These are phyloP conservation scores for Rhipidocladum racemiflorum DNA, from an alignment of 176 grass and related monocot species.

Conservation along the genomic window DNA sequence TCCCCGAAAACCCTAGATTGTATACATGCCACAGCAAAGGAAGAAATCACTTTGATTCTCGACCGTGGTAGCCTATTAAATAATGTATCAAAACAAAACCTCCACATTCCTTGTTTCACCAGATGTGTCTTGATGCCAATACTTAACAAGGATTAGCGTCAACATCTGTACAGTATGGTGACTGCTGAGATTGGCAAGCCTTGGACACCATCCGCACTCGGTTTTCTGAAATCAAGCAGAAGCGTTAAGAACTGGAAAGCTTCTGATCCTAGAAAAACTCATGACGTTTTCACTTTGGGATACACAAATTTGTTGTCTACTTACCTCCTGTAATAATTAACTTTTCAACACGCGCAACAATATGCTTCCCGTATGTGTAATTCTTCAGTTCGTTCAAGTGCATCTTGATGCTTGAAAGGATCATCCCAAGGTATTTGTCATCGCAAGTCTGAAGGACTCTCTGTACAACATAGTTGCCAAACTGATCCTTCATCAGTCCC, in stretches of 20 bases:
- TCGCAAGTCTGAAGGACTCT: constrained; percentile 92
- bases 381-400: constrained; percentile 90
- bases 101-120: background rate
- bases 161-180: constrained; percentile 18
- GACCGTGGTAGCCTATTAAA: constrained; percentile 2
- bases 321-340: constrained; percentile 87
- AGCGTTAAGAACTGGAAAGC: background rate
- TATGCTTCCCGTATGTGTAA: constrained; percentile 96
- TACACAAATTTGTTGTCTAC: background rate
- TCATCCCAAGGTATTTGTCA: constrained; percentile 73
- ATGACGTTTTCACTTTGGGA: background rate
- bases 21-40: constrained; percentile 27
- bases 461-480: constrained; percentile 95
- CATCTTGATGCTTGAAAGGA: constrained; percentile 80
- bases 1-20: constrained; percentile 8
- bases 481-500: constrained; percentile 99
- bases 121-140: background rate
- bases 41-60: constrained; percentile 16
- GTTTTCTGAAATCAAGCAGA: constrained; percentile 28
- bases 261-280: background rate
- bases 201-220: constrained; percentile 36
- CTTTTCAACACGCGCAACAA: constrained; percentile 91
- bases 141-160: constrained; percentile 23
- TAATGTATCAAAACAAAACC: constrained; percentile 7
- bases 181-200: background rate